Conservation (phyloP, 768 basidiomycete species). For the Lactarius trivialis region DNA sequence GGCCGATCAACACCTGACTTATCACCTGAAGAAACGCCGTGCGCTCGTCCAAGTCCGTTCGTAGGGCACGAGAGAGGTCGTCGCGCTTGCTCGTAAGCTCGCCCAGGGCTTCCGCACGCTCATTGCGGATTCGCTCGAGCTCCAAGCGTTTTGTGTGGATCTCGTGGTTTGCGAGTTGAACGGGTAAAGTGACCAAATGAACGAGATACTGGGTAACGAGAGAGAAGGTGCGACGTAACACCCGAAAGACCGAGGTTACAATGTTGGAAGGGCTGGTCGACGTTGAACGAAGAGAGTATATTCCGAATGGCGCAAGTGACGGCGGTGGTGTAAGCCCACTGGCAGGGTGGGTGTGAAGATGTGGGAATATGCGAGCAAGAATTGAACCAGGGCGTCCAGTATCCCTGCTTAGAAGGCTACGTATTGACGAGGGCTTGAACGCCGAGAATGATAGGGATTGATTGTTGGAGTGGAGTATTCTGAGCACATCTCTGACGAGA, state of each 20-base stretch:
- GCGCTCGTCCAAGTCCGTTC: conserved; percentile 18
- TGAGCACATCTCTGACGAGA: conserved; percentile 23
- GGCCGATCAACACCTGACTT: conserved; percentile 10
- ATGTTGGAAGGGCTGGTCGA: conserved; percentile 12
- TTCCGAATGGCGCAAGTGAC: conserved; percentile 11
- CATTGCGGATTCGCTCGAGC: conserved; percentile 59
- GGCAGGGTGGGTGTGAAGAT: conserved; percentile 24
- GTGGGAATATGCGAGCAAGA: conserved; percentile 17
- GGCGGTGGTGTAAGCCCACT: conserved; percentile 9
- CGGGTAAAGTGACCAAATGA: conserved; percentile 41
- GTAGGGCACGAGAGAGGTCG: conserved; percentile 33
- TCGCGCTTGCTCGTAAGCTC: conserved; percentile 50
- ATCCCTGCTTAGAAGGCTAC: conserved; percentile 4
- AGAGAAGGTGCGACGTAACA: conserved; percentile 12
- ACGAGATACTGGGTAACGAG: conserved; percentile 22
- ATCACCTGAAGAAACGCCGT: conserved; percentile 10
- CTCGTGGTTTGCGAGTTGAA: conserved; percentile 61
- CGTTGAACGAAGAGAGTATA: conserved; percentile 19
- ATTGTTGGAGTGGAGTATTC: conserved; percentile 11
- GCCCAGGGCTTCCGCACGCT: conserved; percentile 63
- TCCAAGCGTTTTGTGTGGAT: conserved; percentile 51
- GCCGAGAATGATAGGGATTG: conserved; percentile 10
- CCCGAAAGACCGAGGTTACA: conserved; percentile 18
- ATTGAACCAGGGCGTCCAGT: conserved; percentile 7
- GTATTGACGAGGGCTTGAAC: conserved; percentile 14